phyloP scores from a whole-genome alignment of 345 rosid species.

The Eucalyptus pumila region DNA sequence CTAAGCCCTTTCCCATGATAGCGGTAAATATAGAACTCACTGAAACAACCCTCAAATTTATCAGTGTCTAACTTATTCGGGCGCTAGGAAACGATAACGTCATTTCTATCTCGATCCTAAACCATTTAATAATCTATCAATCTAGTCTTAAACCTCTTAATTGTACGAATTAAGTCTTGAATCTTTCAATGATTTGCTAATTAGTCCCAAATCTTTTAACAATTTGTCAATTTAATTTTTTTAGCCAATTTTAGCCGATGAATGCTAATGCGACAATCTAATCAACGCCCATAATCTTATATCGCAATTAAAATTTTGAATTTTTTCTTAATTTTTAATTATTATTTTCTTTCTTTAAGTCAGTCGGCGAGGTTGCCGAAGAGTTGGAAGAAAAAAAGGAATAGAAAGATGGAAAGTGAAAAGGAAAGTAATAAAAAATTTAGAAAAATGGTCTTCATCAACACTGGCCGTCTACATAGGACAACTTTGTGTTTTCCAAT shows the following conservation, averaged over 20 bases:
- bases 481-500: background rate
- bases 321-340: too few species aligned
- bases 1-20: background rate
- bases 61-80: background rate
- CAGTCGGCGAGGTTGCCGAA: fast-evolving
- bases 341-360: too few species aligned
- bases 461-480: too few species aligned
- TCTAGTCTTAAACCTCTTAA: background rate
- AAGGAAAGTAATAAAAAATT: background rate
- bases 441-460: too few species aligned
- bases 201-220: fast-evolving
- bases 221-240: background rate
- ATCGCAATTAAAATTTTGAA: too few species aligned
- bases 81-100: background rate
- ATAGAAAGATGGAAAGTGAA: background rate
- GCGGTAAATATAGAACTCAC: background rate
- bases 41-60: background rate
- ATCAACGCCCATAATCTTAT: fast-evolving
- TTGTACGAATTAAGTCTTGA: fast-evolving
- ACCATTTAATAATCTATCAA: background rate
- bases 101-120: background rate
- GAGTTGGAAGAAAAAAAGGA: background rate
- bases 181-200: too few species aligned
- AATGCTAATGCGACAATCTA: too few species aligned
- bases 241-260: fast-evolving